Evolutionary conservation across 2,329 filamentous ascomycete genomes (phyloP), one percentile per base, ranked within the genome.

Genomic region (Alternaria brassicicola): DNA sequence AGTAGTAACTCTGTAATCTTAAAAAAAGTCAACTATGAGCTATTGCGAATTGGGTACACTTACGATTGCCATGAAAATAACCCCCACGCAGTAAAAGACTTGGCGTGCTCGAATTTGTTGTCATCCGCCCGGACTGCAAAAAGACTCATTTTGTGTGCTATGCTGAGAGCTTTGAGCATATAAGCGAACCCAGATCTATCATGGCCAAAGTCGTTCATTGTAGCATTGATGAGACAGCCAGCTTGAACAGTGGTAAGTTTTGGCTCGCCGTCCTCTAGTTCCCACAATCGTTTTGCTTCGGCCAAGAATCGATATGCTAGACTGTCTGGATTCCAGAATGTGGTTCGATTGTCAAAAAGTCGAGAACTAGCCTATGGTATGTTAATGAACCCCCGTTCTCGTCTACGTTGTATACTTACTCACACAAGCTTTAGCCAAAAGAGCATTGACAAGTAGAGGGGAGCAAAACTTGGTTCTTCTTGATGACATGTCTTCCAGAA

Each of bases 261-360:
- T 6, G 35, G 43, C 13, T 33, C n/a, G 6, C 28, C 42, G 3
- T 33, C 17, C 7, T 63, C 61, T 10, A 66, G 15, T 19, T 70
- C 67, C 67, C 67, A 70, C 1, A 68, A 41, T 23, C 64, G 48
- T 41, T 61, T 68, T 19, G 67, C 64, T 56, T 70, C 66, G 13
- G 65, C 61, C 9, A 67, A 53, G 25, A 70, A 68, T 15, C 56
- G 55, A 25, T 62, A 65, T 9, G 54, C 53, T 12, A 68, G 54
- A 42, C 57, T 64, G 6, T 62, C 42, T 13, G 64, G 62, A 38
- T 63, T 55, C 62, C 64, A 67, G 25, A 62, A 61, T 12, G 61
- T 52, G 17, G 43, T 39, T 12, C 54, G 52, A 28, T 64, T 52
- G 10, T 35, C 25, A n/a, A 60, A 12, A 26, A 55, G 17, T 47